These are phyloP conservation scores for Allomyces macrogynus DNA, from an alignment of 192 early-diverging fungal species.

Conservation along the genomic window DNA sequence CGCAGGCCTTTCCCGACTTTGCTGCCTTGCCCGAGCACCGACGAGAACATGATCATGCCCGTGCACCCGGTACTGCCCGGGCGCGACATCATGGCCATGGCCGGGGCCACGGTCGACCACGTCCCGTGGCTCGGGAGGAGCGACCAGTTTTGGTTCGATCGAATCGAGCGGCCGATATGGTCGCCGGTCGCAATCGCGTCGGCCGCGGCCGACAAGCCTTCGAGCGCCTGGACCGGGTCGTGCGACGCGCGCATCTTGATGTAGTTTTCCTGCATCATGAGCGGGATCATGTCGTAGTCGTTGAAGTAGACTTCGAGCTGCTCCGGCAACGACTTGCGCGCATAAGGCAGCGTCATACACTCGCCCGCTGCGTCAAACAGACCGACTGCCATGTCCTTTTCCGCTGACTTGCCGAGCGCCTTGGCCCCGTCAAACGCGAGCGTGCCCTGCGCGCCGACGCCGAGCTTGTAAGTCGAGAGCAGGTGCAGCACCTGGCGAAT, in stretches of 20 bases:
- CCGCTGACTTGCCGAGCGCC: slow-evolving; percentile 12
- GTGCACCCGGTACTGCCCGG: neutral
- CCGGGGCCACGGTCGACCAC: neutral
- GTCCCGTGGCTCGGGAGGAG: neutral
- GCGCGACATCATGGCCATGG: neutral
- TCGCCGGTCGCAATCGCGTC: neutral
- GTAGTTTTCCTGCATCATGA: slow-evolving; percentile 95
- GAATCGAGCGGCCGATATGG: neutral
- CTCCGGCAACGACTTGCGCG: slow-evolving; percentile 36
- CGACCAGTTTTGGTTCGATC: neutral
- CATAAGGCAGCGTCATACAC: slow-evolving; percentile 29
- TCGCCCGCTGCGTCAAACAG: slow-evolving; percentile 58
- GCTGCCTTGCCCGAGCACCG: neutral
- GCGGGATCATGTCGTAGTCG: slow-evolving; percentile 64
- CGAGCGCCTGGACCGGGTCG: neutral
- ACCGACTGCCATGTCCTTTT: slow-evolving; percentile 39
- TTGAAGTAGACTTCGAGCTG: slow-evolving; percentile 80
- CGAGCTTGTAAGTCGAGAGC: slow-evolving; percentile 72
- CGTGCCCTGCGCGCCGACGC: slow-evolving; percentile 10
- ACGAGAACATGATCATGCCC: neutral
- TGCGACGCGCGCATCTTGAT: slow-evolving; percentile 19
- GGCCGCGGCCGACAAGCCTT: neutral
- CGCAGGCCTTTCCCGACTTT: too few relatives aligned
- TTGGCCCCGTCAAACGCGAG: slow-evolving; percentile 72
- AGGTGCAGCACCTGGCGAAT: slow-evolving; percentile 93